Evolutionary conservation across 2,329 filamentous ascomycete genomes (phyloP).

Genomic region (Pezizomycotina sp.): DNA sequence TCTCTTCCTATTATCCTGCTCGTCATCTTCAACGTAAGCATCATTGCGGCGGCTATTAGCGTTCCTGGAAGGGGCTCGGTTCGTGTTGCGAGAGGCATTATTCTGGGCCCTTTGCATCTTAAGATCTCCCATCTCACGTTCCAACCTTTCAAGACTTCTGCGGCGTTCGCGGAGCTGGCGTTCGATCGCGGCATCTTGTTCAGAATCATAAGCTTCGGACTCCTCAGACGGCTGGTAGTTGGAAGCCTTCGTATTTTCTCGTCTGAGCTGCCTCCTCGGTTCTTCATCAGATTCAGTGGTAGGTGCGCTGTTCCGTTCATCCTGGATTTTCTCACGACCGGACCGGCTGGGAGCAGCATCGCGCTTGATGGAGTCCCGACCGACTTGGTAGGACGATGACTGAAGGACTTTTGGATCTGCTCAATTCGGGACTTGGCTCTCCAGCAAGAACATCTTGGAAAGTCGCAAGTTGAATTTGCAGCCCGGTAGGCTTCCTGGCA

Average conservation of each 20-base stretch:
- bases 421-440: constrained; percentile 15
- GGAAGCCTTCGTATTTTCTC: too few relatives aligned
- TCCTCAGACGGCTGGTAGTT: too few relatives aligned
- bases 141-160: constrained; percentile 16
- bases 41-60: constrained; percentile 15
- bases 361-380: too few relatives aligned
- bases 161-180: constrained; percentile 12
- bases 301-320: too few relatives aligned
- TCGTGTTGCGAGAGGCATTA: constrained; percentile 9
- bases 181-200: constrained; percentile 17
- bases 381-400: too few relatives aligned
- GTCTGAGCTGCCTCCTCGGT: too few relatives aligned
- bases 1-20: too few relatives aligned
- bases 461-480: constrained; percentile 15
- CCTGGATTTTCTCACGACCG: too few relatives aligned
- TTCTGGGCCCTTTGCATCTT: constrained; percentile 15
- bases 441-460: constrained; percentile 18
- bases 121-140: constrained; percentile 16
- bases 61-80: constrained; percentile 11
- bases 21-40: too few relatives aligned
- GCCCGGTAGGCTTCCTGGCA: constrained; percentile 14
- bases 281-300: too few relatives aligned
- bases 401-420: too few relatives aligned
- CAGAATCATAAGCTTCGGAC: constrained; percentile 15
- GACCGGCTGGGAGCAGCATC: too few relatives aligned